Evolutionary conservation across 1,139 yeast species (phyloP), one percentile per base, ranked within the genome.

Genomic region (Nakaseomyces bracarensis): DNA sequence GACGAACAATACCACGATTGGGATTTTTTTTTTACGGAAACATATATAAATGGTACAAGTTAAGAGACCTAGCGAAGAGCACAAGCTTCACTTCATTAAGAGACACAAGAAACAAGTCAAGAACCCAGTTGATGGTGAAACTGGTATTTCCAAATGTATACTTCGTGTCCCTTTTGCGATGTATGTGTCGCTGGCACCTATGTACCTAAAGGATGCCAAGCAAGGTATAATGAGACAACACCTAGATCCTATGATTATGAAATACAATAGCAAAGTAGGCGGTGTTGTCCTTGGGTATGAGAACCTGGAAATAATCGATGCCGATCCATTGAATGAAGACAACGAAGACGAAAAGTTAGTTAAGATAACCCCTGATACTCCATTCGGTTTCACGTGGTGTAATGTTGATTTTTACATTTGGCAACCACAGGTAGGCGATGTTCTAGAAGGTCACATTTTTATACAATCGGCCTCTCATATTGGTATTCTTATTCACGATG

Each of bases 381-480:
- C 98, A 21, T 89, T 87, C 61, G 75, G 91, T 30, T 91, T 82
- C 60, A 60, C 83, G 48, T 91, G 97, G 97, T 71, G 86, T 39
- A 66, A 76, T 3, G 94, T 82, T n/a, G 93, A 86, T 46, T 70
- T 91, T 37, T 69, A 87, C 45, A 74, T 87, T 42, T 91, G 98
- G 97, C 77, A 75, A 55, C 98, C 98, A 3, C 77, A 76, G 53
- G 71, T 78, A 11, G 96, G 95, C 4, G 97, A 91, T 57, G 67
- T 70, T 1, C 65, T 89, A 25, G 95, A 89, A 60, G 98, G 98
- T 5, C 74, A 78, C 67, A 74, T 84, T 45, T 86, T 86, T 66
- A 78, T 91, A 75, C 96, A 89, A 67, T 82, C 96, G 1, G 96
- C 95, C 13, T 82, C 95, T 7, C 98, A 91, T 60, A 81, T 93